These are phyloP conservation scores for Hypoxylon sp. DNA, from an alignment of 2,329 filamentous ascomycete species.

Conservation along the genomic window DNA sequence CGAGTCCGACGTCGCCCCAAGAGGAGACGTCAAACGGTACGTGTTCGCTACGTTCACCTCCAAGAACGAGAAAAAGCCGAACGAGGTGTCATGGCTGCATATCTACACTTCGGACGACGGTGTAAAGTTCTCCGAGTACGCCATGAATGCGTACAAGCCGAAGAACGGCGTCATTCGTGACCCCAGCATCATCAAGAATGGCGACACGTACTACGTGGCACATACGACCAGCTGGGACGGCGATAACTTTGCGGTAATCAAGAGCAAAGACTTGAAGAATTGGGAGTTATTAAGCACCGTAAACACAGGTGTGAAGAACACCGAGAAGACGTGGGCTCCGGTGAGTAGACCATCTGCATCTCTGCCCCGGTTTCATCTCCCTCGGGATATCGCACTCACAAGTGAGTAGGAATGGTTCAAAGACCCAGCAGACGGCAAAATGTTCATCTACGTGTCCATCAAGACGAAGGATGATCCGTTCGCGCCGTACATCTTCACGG, in stretches of 20 bases:
- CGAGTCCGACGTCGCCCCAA: neutral
- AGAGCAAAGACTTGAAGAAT: slow-evolving; percentile 10
- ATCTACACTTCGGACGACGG: slow-evolving; percentile 9
- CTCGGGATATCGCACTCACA: neutral
- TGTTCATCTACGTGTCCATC: slow-evolving; percentile 5
- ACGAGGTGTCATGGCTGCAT: slow-evolving; percentile 8
- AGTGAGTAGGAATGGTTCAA: slow-evolving; percentile 5
- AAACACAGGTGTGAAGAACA: neutral
- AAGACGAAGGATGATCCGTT: slow-evolving; percentile 8
- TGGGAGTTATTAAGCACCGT: neutral
- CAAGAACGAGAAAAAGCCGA: slow-evolving; percentile 4
- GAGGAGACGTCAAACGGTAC: neutral
- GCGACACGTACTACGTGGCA: slow-evolving; percentile 5
- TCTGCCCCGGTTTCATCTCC: too few species aligned
- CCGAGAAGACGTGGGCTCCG: slow-evolving; percentile 1
- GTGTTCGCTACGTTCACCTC: slow-evolving; percentile 6
- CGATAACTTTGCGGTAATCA: slow-evolving; percentile 1
- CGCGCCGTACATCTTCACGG: slow-evolving; percentile 11
- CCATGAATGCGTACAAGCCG: slow-evolving; percentile 8
- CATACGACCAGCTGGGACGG: slow-evolving; percentile 1
- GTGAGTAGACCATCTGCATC: too few species aligned
- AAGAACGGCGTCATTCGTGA: neutral
- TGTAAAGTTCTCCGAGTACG: neutral
- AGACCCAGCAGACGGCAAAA: neutral
- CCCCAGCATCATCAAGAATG: slow-evolving; percentile 7